These are phyloP conservation scores for Curvularia sp. DNA, from an alignment of 2,329 filamentous ascomycete genomes.

Conservation along the genomic window DNA sequence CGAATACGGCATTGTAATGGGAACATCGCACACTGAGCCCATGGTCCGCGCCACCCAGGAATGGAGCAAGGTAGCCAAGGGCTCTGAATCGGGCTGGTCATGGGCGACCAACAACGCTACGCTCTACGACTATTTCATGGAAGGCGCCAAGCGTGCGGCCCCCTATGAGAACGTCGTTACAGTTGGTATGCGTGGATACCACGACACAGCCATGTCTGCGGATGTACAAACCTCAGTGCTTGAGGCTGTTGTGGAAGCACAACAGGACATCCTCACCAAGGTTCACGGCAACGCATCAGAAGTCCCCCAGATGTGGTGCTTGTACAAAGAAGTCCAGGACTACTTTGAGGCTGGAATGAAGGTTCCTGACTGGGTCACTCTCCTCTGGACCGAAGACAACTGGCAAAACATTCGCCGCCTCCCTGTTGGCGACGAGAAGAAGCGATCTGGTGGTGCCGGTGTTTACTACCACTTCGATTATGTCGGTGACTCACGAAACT, in stretches of 20 bases:
- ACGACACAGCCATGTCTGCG: constrained; percentile 68
- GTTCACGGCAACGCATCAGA: constrained; percentile 61
- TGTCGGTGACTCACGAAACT: constrained; percentile 66
- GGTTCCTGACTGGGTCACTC: constrained; percentile 69
- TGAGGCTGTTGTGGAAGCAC: constrained; percentile 65
- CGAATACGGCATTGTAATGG: constrained; percentile 76
- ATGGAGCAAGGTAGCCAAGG: constrained; percentile 58
- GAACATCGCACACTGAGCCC: constrained; percentile 76
- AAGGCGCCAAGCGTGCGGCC: constrained; percentile 69
- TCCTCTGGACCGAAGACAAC: constrained; percentile 75
- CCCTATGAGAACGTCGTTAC: constrained; percentile 73
- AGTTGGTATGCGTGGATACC: constrained; percentile 71
- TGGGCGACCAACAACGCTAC: constrained; percentile 74
- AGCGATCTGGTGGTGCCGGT: constrained; percentile 67
- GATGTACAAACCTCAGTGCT: constrained; percentile 66
- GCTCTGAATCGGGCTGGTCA: constrained; percentile 63
- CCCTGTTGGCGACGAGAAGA: constrained; percentile 65
- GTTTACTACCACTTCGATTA: constrained; percentile 72
- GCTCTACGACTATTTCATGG: constrained; percentile 71
- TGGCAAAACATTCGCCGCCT: constrained; percentile 70
- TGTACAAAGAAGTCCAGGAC: constrained; percentile 77
- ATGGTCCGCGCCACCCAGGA: constrained; percentile 67
- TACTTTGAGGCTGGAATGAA: constrained; percentile 70
- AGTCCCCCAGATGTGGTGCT: constrained; percentile 73
- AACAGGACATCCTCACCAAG: constrained; percentile 64